phyloP scores from a whole-genome alignment of 140 eudicot genomes.

The Ambrosia hybrid region DNA sequence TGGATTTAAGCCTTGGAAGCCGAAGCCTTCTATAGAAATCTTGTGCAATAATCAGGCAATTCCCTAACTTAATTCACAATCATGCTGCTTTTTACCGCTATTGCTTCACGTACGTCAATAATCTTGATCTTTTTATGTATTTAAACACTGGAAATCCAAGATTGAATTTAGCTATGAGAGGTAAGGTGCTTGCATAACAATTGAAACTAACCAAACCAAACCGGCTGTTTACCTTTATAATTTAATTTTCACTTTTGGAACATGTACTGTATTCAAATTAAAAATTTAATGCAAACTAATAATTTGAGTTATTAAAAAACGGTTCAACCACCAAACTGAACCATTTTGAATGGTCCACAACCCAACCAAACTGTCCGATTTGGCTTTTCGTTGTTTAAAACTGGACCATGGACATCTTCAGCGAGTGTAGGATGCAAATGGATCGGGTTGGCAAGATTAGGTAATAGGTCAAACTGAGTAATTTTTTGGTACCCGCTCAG shows the following conservation, averaged over 20 bases:
- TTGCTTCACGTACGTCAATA: neutral
- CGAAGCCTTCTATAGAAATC: slow-evolving; percentile 79
- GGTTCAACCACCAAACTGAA: too few relatives aligned
- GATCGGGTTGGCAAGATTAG: neutral
- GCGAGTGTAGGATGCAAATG: neutral
- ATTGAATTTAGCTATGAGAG: neutral
- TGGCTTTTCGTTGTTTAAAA: neutral
- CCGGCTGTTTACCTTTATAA: neutral
- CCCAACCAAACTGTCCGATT: too few relatives aligned
- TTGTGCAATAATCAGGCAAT: slow-evolving; percentile 94
- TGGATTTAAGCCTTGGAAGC: slow-evolving; percentile 78
- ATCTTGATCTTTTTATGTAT: neutral
- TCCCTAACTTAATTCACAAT: slow-evolving; percentile 9
- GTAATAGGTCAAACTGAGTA: neutral
- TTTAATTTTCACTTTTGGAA: neutral
- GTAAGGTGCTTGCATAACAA: neutral
- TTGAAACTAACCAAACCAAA: too few relatives aligned
- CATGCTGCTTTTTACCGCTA: neutral
- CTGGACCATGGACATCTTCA: neutral
- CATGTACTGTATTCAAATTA: neutral
- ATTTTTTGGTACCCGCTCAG: neutral
- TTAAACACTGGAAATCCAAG: neutral
- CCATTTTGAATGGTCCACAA: too few relatives aligned
- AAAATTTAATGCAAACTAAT: neutral
- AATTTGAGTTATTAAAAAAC: too few relatives aligned